Evolutionary conservation across 305 asterid species (phyloP).

Genomic region (Fraxinus xanthoxyloides): DNA sequence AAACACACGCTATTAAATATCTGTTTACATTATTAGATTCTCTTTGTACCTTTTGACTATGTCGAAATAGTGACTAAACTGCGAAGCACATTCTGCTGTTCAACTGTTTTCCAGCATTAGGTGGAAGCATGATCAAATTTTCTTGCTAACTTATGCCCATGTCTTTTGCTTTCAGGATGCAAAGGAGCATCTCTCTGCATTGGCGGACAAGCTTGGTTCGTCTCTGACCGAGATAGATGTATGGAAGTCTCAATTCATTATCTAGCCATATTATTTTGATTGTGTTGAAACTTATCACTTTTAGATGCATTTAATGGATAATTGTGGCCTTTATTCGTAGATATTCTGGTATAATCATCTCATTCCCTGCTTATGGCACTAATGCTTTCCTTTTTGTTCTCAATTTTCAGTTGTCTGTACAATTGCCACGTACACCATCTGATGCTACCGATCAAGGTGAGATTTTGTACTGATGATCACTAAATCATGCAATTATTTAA

Average conservation of each 20-base stretch:
- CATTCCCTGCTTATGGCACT: conserved; percentile 16
- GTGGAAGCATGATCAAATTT: conserved; percentile 5
- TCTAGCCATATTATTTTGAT: conserved; percentile 23
- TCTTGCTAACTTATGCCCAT: conserved; percentile 21
- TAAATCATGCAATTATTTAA: conserved; percentile 30
- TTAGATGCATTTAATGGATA: not conserved
- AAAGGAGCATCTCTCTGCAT: conserved; percentile 96
- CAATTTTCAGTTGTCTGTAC: conserved; percentile 69
- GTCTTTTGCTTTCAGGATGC: conserved; percentile 71
- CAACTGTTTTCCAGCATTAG: not conserved
- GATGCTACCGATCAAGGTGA: conserved; percentile 95
- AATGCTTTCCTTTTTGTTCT: conserved; percentile 25
- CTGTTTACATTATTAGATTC: not conserved
- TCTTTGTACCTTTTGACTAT: not conserved
- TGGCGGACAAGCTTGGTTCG: conserved; percentile 95
- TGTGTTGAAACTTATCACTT: conserved; percentile 1
- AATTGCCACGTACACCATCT: conserved; percentile 52
- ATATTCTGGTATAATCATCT: conserved; percentile 12
- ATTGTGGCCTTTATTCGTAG: conserved; percentile 11
- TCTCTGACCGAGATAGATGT: conserved; percentile 91
- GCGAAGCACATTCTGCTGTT: conserved; percentile 12
- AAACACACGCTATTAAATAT: not conserved
- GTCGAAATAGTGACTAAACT: not conserved
- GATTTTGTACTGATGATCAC: conserved; percentile 38
- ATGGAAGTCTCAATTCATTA: conserved; percentile 37